phyloP scores from a whole-genome alignment of 2,329 filamentous ascomycete genomes.

The Paraphaeosphaeria sporulosa region DNA sequence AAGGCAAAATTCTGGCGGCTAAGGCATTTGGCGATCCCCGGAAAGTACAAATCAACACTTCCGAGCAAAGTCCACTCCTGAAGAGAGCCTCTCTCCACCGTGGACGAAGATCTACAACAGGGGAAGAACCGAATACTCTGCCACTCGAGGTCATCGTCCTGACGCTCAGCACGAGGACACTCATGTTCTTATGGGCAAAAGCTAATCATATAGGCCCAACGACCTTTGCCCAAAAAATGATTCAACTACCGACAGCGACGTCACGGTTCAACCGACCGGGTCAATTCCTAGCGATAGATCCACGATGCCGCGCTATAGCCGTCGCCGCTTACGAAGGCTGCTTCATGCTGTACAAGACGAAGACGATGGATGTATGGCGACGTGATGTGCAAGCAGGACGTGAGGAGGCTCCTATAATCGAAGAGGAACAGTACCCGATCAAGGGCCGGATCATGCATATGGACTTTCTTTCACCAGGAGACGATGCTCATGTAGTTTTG shows the following conservation, averaged over 20 bases:
- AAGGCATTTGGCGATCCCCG: slow-evolving; percentile 69
- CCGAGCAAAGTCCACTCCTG: slow-evolving; percentile 30
- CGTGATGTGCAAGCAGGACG: slow-evolving; percentile 49
- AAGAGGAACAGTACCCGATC: slow-evolving; percentile 57
- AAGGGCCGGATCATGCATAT: slow-evolving; percentile 81
- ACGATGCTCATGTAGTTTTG: slow-evolving; percentile 77
- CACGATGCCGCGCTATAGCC: slow-evolving; percentile 69
- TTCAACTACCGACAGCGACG: slow-evolving; percentile 66
- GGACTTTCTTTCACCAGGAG: slow-evolving; percentile 80
- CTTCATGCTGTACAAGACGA: slow-evolving; percentile 76
- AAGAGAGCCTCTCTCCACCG: slow-evolving; percentile 23
- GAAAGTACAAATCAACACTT: slow-evolving; percentile 24
- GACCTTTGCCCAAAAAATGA: slow-evolving; percentile 68
- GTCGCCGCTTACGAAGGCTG: slow-evolving; percentile 74
- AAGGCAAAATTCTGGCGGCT: slow-evolving; percentile 78
- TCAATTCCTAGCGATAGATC: slow-evolving; percentile 78
- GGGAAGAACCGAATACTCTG: slow-evolving; percentile 27
- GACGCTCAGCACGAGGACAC: slow-evolving; percentile 74
- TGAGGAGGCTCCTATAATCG: slow-evolving; percentile 66
- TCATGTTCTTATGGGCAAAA: slow-evolving; percentile 78
- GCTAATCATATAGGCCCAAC: slow-evolving; percentile 54
- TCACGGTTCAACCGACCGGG: slow-evolving; percentile 64
- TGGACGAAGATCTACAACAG: slow-evolving; percentile 22
- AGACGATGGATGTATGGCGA: slow-evolving; percentile 62
- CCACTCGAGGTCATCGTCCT: slow-evolving; percentile 85